Evolutionary conservation across 306 rosid genomes (phyloP), one percentile per base, ranked within the genome.

Genomic region (Canavalia gladiata): DNA sequence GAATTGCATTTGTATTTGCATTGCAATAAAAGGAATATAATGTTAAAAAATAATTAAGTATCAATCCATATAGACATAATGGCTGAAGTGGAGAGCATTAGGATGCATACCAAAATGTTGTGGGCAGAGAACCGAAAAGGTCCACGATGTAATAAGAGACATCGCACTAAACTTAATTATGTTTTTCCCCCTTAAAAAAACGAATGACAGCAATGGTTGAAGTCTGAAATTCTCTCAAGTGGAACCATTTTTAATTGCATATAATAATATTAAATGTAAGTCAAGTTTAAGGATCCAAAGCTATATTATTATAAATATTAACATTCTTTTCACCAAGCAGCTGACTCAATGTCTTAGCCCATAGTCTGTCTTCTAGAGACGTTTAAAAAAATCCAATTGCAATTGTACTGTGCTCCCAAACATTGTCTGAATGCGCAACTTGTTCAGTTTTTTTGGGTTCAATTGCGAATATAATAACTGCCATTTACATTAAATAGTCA

Each of bases 41-140:
- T 65, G 45, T 50, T 37, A 8, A 70, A 75, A 66, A 12, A 78
- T 8, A 72, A 11, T 49, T 9, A 64, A 49, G 70, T 58, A 76
- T 25, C 29, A 76, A 76, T 52, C 18, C 41, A 77, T 10, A 25
- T 29, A 52, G 66, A 35, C 82, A 78, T 41, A 68, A 76, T 78
- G 72, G 77, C 41, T 72, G 80, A 84, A 84, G 87, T 84, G 87
- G 87, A 84, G 50, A 46, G 87, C 87, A 84, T 76, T 84, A 72
- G 72, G 80, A 52, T 73, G 67, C 63, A 67, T 78, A 78, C 11
- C 64, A 13, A 52, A 54, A 62, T 54, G 79, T 34, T 70, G 57
- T 51, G 74, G 57, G 79, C 62, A 54, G 52, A 68, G 28, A 41
- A 66, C 65, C 47, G 56, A 46, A 72, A 82, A 67, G 76, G 77